Base-by-base conservation (phyloP, 1,284 basidiomycete genomes). In the Microbotryomycetes sp. region DNA sequence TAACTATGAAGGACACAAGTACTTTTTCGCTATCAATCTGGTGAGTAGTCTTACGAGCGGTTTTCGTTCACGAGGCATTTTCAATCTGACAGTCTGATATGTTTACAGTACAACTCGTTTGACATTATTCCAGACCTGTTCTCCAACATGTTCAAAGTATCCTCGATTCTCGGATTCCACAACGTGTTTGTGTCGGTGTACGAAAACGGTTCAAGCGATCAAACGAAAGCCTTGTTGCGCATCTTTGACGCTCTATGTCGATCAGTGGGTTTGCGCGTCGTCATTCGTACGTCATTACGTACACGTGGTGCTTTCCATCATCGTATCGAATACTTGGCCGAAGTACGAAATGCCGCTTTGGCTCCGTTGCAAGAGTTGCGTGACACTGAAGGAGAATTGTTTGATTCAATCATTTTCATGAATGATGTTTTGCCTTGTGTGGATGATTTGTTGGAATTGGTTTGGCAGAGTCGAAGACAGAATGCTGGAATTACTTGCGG, bases 21-120 rank as follows among this genome's bases (percentile, higher is more conserved):
- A 96, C 78, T 97, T 91, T 77, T 94, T 97, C 77, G 92, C 91
- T 58, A 96, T 97, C 82, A 97, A 97, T 78, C 80, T 96, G 93
- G 92, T 81, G 92, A 93, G 80, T 92, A 89, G n/a, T 7, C 23
- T 31, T 23, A n/a, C n/a, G n/a, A n/a, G n/a, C n/a, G n/a, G n/a
- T n/a, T n/a, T n/a, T n/a, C 42, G 14, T n/a, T 46, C n/a, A n/a
- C n/a, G n/a, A 14, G 42, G 14, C 14, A 14, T 46, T 46, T n/a
- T 14, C 42, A 14, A 46, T n/a, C 42, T 46, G 14, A 46, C 42
- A 14, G 14, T 14, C 42, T 46, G 42, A 46, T n/a, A 14, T 14
- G 14, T n/a, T 9, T 26, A 23, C 19, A n/a, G 50, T 73, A 73
- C 68, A 74, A 74, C 66, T 75, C 74, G 19, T 97, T 97, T 82